Evolutionary conservation across 768 basidiomycete genomes (phyloP).

Genomic region (Termitomyces sp.): DNA sequence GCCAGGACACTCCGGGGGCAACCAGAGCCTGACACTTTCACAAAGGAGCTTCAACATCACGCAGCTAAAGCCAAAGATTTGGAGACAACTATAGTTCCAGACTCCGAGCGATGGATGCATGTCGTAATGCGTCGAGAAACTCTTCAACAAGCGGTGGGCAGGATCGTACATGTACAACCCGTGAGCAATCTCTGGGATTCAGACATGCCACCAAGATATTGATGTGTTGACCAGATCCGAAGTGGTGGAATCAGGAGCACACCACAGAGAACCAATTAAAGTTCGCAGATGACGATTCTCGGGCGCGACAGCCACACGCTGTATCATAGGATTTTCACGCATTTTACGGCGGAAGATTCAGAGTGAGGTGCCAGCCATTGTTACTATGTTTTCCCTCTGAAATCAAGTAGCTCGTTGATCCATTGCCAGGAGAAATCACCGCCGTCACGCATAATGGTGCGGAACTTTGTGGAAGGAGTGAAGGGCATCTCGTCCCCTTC

Average conservation of each 20-base stretch:
- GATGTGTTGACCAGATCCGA: background rate
- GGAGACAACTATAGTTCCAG: slow-evolving; percentile 2
- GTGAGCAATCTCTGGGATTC: slow-evolving; percentile 10
- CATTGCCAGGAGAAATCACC: background rate
- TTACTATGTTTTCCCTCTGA: background rate
- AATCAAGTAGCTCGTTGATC: background rate
- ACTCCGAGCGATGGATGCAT: slow-evolving; percentile 29
- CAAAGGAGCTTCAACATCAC: slow-evolving; percentile 16
- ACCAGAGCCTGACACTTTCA: slow-evolving; percentile 4
- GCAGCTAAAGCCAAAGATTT: slow-evolving; percentile 11
- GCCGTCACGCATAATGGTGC: background rate
- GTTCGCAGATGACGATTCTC: background rate
- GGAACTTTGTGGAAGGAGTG: background rate
- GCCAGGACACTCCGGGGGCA: slow-evolving; percentile 8
- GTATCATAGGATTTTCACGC: background rate
- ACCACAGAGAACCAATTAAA: background rate
- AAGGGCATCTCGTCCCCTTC: background rate
- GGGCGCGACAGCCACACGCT: slow-evolving; percentile 1
- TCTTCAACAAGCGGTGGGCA: slow-evolving; percentile 27
- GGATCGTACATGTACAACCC: slow-evolving; percentile 23
- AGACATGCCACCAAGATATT: background rate
- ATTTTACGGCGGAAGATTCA: background rate
- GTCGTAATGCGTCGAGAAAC: slow-evolving; percentile 30
- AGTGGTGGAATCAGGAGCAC: slow-evolving; percentile 2
- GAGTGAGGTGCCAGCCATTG: background rate